phyloP scores from a whole-genome alignment of 208 protist genomes.

The Leishmania mexicana region DNA sequence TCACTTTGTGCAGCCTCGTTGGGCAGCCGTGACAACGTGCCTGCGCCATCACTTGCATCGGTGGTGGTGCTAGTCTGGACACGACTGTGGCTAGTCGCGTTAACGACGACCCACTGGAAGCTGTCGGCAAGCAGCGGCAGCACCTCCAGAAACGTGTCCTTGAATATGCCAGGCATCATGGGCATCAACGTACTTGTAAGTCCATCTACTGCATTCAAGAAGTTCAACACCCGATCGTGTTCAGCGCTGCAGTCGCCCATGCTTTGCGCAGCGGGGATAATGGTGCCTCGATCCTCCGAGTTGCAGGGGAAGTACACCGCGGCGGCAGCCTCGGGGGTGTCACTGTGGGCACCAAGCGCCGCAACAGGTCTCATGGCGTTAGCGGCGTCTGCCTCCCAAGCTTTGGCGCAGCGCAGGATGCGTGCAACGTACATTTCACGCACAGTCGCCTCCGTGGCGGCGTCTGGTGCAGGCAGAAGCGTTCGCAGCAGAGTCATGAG shows the following conservation, averaged over 20 bases:
- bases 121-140: constrained; percentile 74
- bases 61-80: not conserved
- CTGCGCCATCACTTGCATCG: not conserved
- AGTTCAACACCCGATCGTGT: constrained; percentile 54
- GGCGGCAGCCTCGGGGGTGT: constrained; percentile 7
- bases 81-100: constrained; percentile 39
- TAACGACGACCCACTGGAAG: constrained; percentile 75
- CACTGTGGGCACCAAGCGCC: not conserved
- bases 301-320: constrained; percentile 21
- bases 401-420: constrained; percentile 12
- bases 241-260: not conserved
- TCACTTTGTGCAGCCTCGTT: not conserved
- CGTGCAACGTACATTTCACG: constrained; percentile 23
- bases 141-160: constrained; percentile 63
- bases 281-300: not conserved
- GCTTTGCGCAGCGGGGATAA: not conserved
- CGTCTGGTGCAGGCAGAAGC: constrained; percentile 14
- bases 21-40: not conserved
- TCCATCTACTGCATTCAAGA: constrained; percentile 79
- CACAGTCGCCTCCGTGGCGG: constrained; percentile 5
- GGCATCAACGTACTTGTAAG: constrained; percentile 70
- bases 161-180: constrained; percentile 72
- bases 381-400: not conserved
- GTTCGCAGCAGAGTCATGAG: constrained; percentile 74
- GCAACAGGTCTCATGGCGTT: not conserved